These are phyloP conservation scores for Irpex sp. DNA, from an alignment of 1,284 basidiomycete species.

Conservation along the genomic window DNA sequence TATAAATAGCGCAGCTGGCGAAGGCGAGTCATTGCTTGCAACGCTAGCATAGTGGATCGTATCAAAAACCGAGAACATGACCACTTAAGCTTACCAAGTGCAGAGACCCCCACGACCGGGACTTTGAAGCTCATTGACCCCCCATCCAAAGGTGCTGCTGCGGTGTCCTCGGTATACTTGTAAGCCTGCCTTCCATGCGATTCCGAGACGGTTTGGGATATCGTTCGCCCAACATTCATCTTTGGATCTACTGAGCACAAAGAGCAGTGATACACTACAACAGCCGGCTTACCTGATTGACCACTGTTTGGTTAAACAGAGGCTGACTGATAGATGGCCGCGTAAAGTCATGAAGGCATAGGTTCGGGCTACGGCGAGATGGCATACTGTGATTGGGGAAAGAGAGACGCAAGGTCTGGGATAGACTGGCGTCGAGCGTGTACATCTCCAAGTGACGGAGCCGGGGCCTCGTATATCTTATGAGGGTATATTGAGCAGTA, in stretches of 20 bases:
- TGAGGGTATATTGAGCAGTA: not conserved
- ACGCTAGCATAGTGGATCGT: not conserved
- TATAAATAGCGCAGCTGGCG: slow-evolving; percentile 15
- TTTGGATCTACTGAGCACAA: not conserved
- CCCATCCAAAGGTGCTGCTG: no score
- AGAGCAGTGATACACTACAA: not conserved
- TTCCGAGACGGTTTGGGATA: not conserved
- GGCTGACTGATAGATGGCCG: not conserved
- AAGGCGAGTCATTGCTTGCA: slow-evolving; percentile 23
- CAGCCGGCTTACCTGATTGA: not conserved
- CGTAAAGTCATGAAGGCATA: not conserved
- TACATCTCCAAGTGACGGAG: slow-evolving; percentile 14
- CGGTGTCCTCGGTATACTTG: no score
- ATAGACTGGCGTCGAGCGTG: not conserved
- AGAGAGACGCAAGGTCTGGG: not conserved
- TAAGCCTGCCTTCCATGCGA: not conserved
- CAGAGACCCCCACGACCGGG: not conserved
- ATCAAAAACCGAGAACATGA: not conserved
- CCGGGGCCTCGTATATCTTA: slow-evolving; percentile 12
- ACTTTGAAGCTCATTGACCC: no score
- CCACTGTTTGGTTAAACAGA: not conserved
- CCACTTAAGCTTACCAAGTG: not conserved
- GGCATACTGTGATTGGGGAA: not conserved
- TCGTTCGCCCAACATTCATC: not conserved
- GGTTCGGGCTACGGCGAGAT: not conserved